A percentile compares a stretch with the other conserved stretches of the same genome.
Conservation (phyloP, 2,329 filamentous ascomycete genomes). For the Fusarium sp. region DNA sequence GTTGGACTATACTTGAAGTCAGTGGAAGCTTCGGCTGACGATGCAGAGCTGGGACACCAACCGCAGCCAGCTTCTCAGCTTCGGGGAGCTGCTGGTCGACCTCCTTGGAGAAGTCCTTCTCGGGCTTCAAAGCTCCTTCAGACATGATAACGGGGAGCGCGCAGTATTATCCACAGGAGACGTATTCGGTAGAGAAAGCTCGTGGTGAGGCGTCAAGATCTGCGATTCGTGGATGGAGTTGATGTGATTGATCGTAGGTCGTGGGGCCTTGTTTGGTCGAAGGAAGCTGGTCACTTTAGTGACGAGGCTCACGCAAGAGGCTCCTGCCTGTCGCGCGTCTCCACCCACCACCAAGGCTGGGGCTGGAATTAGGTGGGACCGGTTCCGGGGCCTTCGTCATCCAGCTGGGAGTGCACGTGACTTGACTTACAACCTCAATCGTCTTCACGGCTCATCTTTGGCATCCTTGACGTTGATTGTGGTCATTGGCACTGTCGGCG, state of each 20-base stretch:
- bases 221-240: constrained; percentile 28
- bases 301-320: constrained; percentile 53
- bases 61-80: constrained; percentile 89
- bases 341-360: constrained; percentile 29
- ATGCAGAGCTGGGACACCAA: constrained; percentile 58
- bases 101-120: constrained; percentile 99
- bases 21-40: constrained; percentile 9
- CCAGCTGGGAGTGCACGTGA: constrained; percentile 21
- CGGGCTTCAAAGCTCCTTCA: constrained; percentile 86
- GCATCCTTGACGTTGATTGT: not conserved
- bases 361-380: constrained; percentile 41
- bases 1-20: constrained; percentile 59
- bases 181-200: not conserved
- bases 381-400: constrained; percentile 27
- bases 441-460: not conserved
- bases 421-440: not conserved
- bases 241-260: constrained; percentile 36
- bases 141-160: constrained; percentile 70
- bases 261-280: constrained; percentile 43
- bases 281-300: constrained; percentile 46
- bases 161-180: constrained; percentile 14
- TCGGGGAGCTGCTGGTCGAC: constrained; percentile 92
- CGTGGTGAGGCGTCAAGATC: not conserved
- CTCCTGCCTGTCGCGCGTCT: constrained; percentile 50
- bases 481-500: not conserved